Base-by-base conservation (phyloP, 495 filamentous ascomycete species). In the Neurospora cerealis region DNA sequence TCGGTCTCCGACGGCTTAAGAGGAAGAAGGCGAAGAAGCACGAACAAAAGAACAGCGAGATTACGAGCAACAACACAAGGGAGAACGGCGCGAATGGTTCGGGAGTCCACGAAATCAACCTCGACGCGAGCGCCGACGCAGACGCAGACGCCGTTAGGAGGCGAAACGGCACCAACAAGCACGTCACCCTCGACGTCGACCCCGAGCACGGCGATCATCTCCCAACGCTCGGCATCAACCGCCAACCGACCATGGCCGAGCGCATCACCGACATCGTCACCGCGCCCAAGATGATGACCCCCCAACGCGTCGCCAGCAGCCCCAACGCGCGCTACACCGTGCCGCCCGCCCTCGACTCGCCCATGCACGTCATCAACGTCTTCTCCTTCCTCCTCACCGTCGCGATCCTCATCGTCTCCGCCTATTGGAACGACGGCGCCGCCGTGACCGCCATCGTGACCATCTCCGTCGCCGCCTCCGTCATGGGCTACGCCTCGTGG, bases 401-500 rank as follows among this genome's bases (percentile, higher is more conserved):
- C n/a, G 81, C 75, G 34, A 78, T 89, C 15, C 78, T 88, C 44
- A 76, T 71, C 4, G 72, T 73, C 4, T 81, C 84, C 2, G 74
- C 74, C 17, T 17, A 62, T 28, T 81, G 80, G 74, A 41, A 84
- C 39, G 90, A 91, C 78, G 89, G 88, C 15, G 86, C 85, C 2
- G 87, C 88, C 37, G 82, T 86, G 42, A 37, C 86, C 10, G 86
- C 88, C 54, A 79, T 89, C 19, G 73, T 77, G 2, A 75, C 85
- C 10, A 82, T 90, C 38, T 80, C 83, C 24, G 17, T 84, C 2
- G 84, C 84, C 7, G 85, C 84, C n/a, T 83, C 81, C n/a, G 77
- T 90, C 7, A 81, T 87, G 13, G 86, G 88, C 39, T 85, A 83
- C 74, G 87, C 86, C 32, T 86, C 84, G 17, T 86, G 82, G 78